These are phyloP conservation scores for Gnomoniopsis sp. DNA, from an alignment of 2,329 filamentous ascomycete species.

Conservation along the genomic window DNA sequence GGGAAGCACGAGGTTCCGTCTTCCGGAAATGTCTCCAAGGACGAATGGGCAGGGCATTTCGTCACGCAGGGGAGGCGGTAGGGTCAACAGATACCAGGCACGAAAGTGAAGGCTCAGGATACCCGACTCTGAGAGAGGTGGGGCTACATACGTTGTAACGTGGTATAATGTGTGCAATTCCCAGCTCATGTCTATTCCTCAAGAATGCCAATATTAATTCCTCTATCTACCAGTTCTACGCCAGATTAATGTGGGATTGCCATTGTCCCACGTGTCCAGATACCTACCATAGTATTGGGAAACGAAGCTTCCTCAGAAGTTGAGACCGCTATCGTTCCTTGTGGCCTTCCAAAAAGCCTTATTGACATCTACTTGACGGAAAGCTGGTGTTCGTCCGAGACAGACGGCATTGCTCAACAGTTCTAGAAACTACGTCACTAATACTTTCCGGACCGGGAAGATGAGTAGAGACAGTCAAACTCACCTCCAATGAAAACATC, in stretches of 20 bases:
- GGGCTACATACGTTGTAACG: no score
- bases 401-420: constrained; percentile 26
- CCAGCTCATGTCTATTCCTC: not conserved
- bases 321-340: not conserved
- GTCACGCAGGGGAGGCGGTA: not conserved
- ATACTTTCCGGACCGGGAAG: not conserved
- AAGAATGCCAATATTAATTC: not conserved
- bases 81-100: not conserved
- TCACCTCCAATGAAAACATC: constrained; percentile 25
- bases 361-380: constrained; percentile 28
- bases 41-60: not conserved
- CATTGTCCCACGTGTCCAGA: not conserved
- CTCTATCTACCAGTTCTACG: not conserved
- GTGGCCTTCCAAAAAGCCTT: constrained; percentile 24
- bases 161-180: no score
- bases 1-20: not conserved
- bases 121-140: not conserved
- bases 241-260: not conserved
- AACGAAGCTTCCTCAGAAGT: not conserved
- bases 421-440: constrained; percentile 21
- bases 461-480: not conserved
- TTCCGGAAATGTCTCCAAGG: not conserved
- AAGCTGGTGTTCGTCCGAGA: constrained; percentile 29
- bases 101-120: not conserved
- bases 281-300: not conserved